Evolutionary conservation across 1,284 basidiomycete species (phyloP), one percentile per base, ranked within the genome.

Genomic region (Phellinidium pouzarii): DNA sequence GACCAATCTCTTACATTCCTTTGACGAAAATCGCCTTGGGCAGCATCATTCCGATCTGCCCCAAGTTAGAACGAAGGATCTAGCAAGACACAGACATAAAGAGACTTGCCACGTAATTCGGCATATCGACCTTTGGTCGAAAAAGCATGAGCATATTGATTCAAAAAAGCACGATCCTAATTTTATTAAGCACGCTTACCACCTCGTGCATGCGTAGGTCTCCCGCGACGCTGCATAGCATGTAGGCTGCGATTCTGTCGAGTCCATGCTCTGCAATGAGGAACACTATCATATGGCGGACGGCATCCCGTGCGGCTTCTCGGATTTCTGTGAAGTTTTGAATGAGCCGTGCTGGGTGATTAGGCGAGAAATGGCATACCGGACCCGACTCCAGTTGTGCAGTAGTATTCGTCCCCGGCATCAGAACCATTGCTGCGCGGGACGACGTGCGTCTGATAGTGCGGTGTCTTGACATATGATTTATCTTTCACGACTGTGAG

Each of bases 61-160:
- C 12, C 12, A 9, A 9, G 19, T 11, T 14, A 43, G 11, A 37
- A 20, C 14, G n/a, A 27, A 12, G 6, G n/a, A 12, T 23, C 29
- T 4, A 38, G 14, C 23, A 9, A 38, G 22, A 25, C 20, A 17
- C 8, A 29, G 12, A 8, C 1, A 47, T 11, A 37, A 9, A 17
- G 19, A 12, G 5, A 68, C 76, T 57, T 61, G 81, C 79, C 44
- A 81, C 72, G 56, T 79, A 82, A 60, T 81, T 81, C 9, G 80
- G 80, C 79, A 82, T 80, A 57, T 82, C 80, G 41, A 82, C 77
- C 79, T 80, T 17, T n/a, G n/a, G n/a, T n/a, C n/a, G n/a, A n/a
- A 40, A 48, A 20, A 41, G 27, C 48, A 5, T n/a, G n/a, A n/a
- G n/a, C n/a, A n/a, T n/a, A n/a, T n/a, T n/a, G n/a, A n/a, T n/a